Evolutionary conservation across 2,329 filamentous ascomycete genomes (phyloP), one percentile per base, ranked within the genome.

Genomic region (Paraphaeosphaeria sporulosa): DNA sequence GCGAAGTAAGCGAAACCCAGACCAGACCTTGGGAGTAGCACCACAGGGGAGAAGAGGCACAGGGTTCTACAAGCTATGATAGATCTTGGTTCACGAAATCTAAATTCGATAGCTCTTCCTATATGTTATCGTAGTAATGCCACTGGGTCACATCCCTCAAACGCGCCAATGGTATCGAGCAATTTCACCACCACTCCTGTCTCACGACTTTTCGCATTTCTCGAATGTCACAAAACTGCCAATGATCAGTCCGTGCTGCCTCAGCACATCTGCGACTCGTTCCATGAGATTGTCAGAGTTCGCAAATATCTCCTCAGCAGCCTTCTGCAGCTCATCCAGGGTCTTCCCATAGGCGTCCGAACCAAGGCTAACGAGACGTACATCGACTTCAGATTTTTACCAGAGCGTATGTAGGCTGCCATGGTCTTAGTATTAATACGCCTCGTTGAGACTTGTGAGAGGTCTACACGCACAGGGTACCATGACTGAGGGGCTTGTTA

Each of bases 51-150:
- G 57, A n/a, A 65, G 62, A 27, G 25, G 23, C 2, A 68, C 65
- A 2, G 60, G 61, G 3, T 48, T 69, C 17, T 69, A 66, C 50
- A 49, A 64, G 52, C 17, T 43, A n/a, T 25, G 17, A 47, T n/a
- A 23, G 4, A 40, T 3, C 12, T 27, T 27, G 25, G 21, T 17
- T 19, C 1, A 19, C 13, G 4, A 8, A 12, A 7, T 2, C 13
- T 15, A 38, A 10, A 10, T 23, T 10, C 44, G 3, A 15, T 8
- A n/a, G 4, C 13, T 30, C 2, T 47, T 47, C 2, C 30, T 30
- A 47, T 47, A 32, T 47, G 17, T 47, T 47, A 17, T 47, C 44
- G 15, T 47, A 47, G 23, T 44, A 44, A 19, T 21, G 42, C 42
- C 42, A 44, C 19, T 44, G 23, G 19, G 23, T 13, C 19, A 23